Base-by-base conservation (phyloP, 2,329 filamentous ascomycete species). In the Thelonectria rubi region DNA sequence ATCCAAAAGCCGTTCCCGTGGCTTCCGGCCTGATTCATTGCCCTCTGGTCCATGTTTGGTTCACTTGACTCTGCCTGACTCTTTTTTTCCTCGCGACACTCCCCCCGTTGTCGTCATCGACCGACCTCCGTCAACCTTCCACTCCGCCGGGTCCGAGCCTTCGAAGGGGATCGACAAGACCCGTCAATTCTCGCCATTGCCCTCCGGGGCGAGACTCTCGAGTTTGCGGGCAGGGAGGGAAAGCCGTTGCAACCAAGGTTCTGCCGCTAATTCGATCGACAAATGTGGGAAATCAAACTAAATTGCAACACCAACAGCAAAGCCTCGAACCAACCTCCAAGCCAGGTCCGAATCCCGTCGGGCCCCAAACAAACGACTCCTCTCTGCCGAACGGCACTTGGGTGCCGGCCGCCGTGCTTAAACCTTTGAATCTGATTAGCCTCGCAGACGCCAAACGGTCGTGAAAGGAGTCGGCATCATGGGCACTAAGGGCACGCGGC, bases 21-120 rank as follows among this genome's bases (percentile, higher is more conserved):
- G 51, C 51, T 43, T 54, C 51, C 51, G 51, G 30, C 14, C 17
- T 45, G 51, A 45, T 54, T 54, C 51, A 37, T 54, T 20, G 11
- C 20, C 39, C 21, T 30, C 30, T 24, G 17, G 18, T 18, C 39
- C 32, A 32, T 24, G 11, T 32, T 54, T 54, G 26, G 49, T 40
- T 52, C 26, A 37, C 15, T n/a, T 10, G 34, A 37, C 12, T 37
- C 12, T 37, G 12, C 34, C 11, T 14, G 34, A 18, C 26, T 18
- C 14, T 40, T 15, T 40, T 40, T 40, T 39, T 8, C 37, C 14
- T 17, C 37, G 17, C 18, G 30, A 45, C 39, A 53, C 39, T 21
- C 50, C 51, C 49, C 50, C 34, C 34, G 34, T 37, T 10, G 15
- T 54, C 40, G 51, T 54, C 51, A 54, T 54, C 42, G 18, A 43